Evolutionary conservation across 2,329 filamentous ascomycete genomes (phyloP), one percentile per base, ranked within the genome.

Genomic region (Cytospora paraplurivora): DNA sequence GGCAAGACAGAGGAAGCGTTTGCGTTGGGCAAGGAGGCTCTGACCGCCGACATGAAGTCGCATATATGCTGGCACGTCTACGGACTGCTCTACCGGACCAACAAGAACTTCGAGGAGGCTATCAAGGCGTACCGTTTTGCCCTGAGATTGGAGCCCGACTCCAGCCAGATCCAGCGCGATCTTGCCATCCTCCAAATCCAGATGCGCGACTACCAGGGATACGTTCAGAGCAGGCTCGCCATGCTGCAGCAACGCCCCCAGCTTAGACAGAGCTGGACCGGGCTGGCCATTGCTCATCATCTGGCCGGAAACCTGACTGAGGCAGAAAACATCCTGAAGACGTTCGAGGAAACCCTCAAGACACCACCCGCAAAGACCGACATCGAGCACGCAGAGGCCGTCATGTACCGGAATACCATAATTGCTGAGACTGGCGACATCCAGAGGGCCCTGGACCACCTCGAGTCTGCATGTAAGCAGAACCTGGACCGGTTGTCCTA

Each of bases 31-130:
- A 99, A 97, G 79, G 86, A 93, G 69, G 95, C 96, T 38, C 83
- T 99, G 71, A 93, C 90, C 69, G 92, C 93, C 72, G 93, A 98
- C 76, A 98, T 99, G 93, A 97, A 96, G 81, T 97, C 93, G 72
- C 94, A 98, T 78, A 93, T 99, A 72, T 98, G 93, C 82, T 99
- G 95, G 95, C 96, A 99, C 77, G 95, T 99, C 66, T 99, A 98
- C 76, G 95, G 96, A 37, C 79, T 99, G 69, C 84, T 99, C 57
- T 98, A 96, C 79, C 89, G 94, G 58, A 89, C 92, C 56, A 90
- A 91, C 74, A 98, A 98, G 84, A 98, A 99, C 78, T 98, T 96
- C 71, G 95, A 98, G 76, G 95, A 98, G 79, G 94, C 96, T 11
- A 97, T 97, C 80, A 98, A 98, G 82, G 96, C 95, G 64, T 99